phyloP scores from a whole-genome alignment of 1,284 basidiomycete genomes.

The Irpex sp. region DNA sequence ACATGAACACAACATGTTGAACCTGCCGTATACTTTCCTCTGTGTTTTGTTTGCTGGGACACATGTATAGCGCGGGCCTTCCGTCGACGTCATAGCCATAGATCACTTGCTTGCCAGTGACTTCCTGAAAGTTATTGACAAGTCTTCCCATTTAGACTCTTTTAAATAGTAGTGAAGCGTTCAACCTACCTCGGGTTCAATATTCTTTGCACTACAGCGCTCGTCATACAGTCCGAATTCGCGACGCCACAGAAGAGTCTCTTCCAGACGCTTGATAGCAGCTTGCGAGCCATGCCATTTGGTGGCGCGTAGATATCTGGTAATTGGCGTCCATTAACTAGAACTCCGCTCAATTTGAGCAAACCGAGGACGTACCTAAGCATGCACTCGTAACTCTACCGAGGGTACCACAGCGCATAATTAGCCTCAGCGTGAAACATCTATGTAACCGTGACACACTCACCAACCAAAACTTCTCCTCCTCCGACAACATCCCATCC shows the following conservation, averaged over 20 bases:
- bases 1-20: slow-evolving; percentile 70
- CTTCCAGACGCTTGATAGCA: slow-evolving; percentile 62
- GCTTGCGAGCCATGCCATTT: slow-evolving; percentile 57
- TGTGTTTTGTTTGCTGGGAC: slow-evolving; percentile 83
- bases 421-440: no score
- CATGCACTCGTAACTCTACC: slow-evolving; percentile 60
- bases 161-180: no score
- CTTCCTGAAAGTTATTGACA: slow-evolving; percentile 35
- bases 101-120: slow-evolving; percentile 71
- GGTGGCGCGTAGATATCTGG: slow-evolving; percentile 65
- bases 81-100: slow-evolving; percentile 73
- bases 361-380: slow-evolving; percentile 41
- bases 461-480: slow-evolving; percentile 75
- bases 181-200: slow-evolving; percentile 64
- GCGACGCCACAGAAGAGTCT: slow-evolving; percentile 70
- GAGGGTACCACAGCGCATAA: not conserved
- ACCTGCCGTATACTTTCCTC: slow-evolving; percentile 72
- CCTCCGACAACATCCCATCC: slow-evolving; percentile 50
- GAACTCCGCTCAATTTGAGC: not conserved
- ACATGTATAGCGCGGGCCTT: slow-evolving; percentile 75
- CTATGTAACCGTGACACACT: slow-evolving; percentile 18
- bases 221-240: slow-evolving; percentile 65
- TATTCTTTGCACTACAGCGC: slow-evolving; percentile 46
- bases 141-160: no score
- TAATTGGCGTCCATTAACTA: not conserved